Base-by-base conservation (phyloP, 2,329 filamentous ascomycete genomes). In the Alternaria sp. region DNA sequence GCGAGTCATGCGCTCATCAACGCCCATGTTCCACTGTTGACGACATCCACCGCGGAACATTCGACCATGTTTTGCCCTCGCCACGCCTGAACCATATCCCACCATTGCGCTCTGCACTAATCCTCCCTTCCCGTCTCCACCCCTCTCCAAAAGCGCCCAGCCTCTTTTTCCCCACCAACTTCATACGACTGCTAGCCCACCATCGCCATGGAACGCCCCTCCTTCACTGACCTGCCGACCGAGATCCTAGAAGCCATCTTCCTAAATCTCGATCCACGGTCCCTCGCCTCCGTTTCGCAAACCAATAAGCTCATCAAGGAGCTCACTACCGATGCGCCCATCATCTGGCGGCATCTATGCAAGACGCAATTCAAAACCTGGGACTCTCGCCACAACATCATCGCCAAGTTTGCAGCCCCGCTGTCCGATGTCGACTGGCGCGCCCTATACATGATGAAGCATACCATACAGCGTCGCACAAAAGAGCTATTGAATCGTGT, bases 201-300 rank as follows among this genome's bases (percentile, higher is more conserved):
- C 37, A 14, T 14, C 41, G 37, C 29, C 50, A 58, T 55, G 69
- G 39, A 60, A 5, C 53, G 53, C 48, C 61, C 63, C 53, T 63
- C 69, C 52, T 66, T 77, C 56, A 65, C 67, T 26, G 53, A 61
- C 17, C 81, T 95, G 34, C 93, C 93, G 39, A 90, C 94, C 77
- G 95, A 99, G 80, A 86, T 98, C 62, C 83, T 98, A 69, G 87
- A 92, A 73, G 85, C 88, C 52, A 90, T 98, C 65, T 83, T 97
- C 65, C 82, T 84, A 62, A 87, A 87, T 72, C 80, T 87, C 50
- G 79, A 82, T 48, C 83, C 85, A 8, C 68, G 67, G 42, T 81
- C 81, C 37, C 79, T 85, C 31, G 75, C 84, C 41, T 77, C 81
- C 79, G 72, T 86, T 78, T 71, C 89, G 84, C 65, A 81, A 26